Evolutionary conservation across 2,329 filamentous ascomycete species (phyloP).

Genomic region (Colletotrichum spinosum): DNA sequence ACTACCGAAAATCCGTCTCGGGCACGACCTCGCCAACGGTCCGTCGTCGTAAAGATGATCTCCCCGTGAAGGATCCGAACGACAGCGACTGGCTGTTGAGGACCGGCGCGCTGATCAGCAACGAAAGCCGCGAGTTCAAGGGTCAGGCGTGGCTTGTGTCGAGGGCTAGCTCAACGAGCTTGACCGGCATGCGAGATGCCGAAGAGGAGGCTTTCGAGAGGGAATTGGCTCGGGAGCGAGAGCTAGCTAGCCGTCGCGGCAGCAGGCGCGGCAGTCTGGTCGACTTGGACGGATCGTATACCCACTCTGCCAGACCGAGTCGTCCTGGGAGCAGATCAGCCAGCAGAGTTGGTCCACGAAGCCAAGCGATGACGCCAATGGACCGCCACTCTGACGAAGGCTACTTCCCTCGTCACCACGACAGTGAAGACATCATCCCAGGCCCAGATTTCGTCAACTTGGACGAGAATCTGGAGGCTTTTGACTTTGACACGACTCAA

Average conservation of each 20-base stretch:
- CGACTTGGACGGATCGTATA: conserved; percentile 50
- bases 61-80: conserved; percentile 48
- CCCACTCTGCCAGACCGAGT: conserved; percentile 38
- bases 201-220: conserved; percentile 66
- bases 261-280: conserved; percentile 61
- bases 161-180: conserved; percentile 72
- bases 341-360: conserved; percentile 59
- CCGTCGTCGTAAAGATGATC: conserved; percentile 31
- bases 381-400: conserved; percentile 54
- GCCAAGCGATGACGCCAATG: conserved; percentile 58
- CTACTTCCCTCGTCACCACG: conserved; percentile 54
- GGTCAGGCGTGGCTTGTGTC: conserved; percentile 77
- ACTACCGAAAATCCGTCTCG: conserved; percentile 40
- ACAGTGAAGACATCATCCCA: conserved; percentile 50
- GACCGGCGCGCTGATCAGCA: conserved; percentile 71
- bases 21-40: conserved; percentile 48
- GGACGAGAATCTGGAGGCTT: conserved; percentile 68
- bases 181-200: conserved; percentile 62
- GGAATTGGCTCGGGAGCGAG: conserved; percentile 63
- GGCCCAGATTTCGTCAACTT: conserved; percentile 74
- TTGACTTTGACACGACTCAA: conserved; percentile 61
- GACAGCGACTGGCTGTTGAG: conserved; percentile 75
- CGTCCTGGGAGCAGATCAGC: conserved; percentile 57
- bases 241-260: conserved; percentile 58
- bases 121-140: conserved; percentile 73